Evolutionary conservation across 2,329 filamentous ascomycete genomes (phyloP).

Genomic region (Neopestalotiopsis rosae): DNA sequence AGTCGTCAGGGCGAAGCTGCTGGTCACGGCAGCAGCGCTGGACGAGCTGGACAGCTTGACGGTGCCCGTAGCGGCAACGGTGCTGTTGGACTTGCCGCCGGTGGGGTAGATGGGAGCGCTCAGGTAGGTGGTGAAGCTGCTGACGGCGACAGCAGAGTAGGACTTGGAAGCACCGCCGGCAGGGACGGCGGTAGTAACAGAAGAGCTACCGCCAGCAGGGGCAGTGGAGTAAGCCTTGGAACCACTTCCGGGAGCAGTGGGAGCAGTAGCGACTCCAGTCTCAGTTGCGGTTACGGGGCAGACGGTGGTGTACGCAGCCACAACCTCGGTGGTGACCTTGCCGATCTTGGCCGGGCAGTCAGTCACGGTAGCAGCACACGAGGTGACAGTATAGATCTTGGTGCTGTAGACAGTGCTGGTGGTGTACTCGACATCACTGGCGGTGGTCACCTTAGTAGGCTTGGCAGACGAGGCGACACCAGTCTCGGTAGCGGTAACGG

Average conservation of each 20-base stretch:
- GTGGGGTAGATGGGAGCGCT: slow-evolving; percentile 72
- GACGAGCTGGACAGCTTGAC: slow-evolving; percentile 23
- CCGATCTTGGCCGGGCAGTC: slow-evolving; percentile 46
- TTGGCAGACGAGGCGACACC: neutral
- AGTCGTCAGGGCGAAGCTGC: slow-evolving; percentile 1
- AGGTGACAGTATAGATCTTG: slow-evolving; percentile 38
- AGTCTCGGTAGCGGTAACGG: slow-evolving; percentile 36
- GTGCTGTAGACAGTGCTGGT: slow-evolving; percentile 39
- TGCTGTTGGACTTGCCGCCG: slow-evolving; percentile 70
- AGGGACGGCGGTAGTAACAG: slow-evolving; percentile 18
- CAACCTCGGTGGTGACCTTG: slow-evolving; percentile 46
- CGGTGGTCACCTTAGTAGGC: neutral
- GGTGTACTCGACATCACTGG: slow-evolving; percentile 9
- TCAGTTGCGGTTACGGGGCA: slow-evolving; percentile 41
- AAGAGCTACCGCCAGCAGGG: slow-evolving; percentile 6
- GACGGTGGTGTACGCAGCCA: slow-evolving; percentile 51
- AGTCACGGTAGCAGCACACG: slow-evolving; percentile 37
- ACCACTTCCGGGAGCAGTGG: neutral
- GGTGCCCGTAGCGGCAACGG: slow-evolving; percentile 69
- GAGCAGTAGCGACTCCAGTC: slow-evolving; percentile 24
- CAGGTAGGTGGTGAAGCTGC: slow-evolving; percentile 51
- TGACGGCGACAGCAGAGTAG: slow-evolving; percentile 31
- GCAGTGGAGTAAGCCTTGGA: slow-evolving; percentile 13
- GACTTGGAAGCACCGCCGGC: slow-evolving; percentile 49
- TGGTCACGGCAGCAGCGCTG: slow-evolving; percentile 1